Evolutionary conservation across 768 basidiomycete species (phyloP), one percentile per base, ranked within the genome.

Genomic region (Coprinellus micaceus): DNA sequence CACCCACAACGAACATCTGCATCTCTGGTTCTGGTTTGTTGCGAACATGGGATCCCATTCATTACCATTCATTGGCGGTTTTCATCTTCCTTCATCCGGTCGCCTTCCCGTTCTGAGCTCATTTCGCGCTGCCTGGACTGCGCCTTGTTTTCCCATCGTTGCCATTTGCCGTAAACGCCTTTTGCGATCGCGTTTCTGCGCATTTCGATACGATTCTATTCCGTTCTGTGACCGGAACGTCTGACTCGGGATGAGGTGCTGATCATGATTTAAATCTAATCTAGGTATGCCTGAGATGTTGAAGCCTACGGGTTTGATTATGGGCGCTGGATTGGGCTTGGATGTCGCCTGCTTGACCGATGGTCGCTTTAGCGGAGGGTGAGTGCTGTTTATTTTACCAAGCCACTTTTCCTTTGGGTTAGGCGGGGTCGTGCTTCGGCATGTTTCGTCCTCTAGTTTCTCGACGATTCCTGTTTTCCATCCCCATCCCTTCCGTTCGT

Each of bases 211-310:
- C n/a, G n/a, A n/a, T n/a, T 21, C 50, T 43, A 41, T 56, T 46
- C 45, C 58, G 57, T 60, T 54, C 51, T 45, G 40, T 21, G 40
- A 21, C 40, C 40, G 19, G 13, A 9, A 17, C 36, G 13, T 33
- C 62, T 54, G 49, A 51, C 33, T 51, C 49, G 49, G 33, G 29
- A 29, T 51, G 49, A 24, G 29, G 29, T 37, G 29, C 19, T 51
- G 30, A 51, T 29, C 21, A 33, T 22, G 19, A 44, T 24, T 30
- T 37, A 11, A 19, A 52, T 58, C 49, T 58, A 49, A 55, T 56
- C 54, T 66, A 89, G 94, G 94, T 60, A 99, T 99, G 96, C 96
- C 94, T 49, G 97, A 99, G 77, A 99, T 99, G 97, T 80, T 98
- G 57, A 98, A 98, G 70, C 95, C 95, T 24, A 98, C 96, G 29